Conservation (phyloP, 805 yeast genomes). For the Candida ulmi region DNA sequence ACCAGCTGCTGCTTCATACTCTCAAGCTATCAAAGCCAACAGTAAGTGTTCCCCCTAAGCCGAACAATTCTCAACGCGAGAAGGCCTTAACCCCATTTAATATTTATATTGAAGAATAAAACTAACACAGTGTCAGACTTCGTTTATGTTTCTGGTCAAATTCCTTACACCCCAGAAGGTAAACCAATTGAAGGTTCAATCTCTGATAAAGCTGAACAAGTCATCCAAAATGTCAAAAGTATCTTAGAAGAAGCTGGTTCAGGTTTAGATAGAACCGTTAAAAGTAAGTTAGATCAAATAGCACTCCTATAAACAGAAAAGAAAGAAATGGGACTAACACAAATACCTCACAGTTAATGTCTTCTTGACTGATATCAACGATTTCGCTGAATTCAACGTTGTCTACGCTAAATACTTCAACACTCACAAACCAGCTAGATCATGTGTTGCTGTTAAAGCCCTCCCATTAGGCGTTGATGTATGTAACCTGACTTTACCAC, state of each 20-base stretch:
- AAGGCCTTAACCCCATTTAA: neutral
- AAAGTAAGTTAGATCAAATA: conserved; percentile 37
- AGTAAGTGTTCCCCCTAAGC: conserved; percentile 22
- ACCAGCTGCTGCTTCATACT: conserved; percentile 94
- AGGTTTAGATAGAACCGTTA: conserved; percentile 74
- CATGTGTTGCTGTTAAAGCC: conserved; percentile 91
- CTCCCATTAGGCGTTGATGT: conserved; percentile 82
- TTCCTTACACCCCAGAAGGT: conserved; percentile 82
- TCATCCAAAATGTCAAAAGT: conserved; percentile 57
- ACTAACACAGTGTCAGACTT: conserved; percentile 39
- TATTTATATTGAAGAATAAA: neutral
- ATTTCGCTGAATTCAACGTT: conserved; percentile 79
- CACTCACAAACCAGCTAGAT: conserved; percentile 89
- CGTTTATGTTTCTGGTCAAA: conserved; percentile 91
- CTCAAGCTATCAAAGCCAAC: conserved; percentile 91
- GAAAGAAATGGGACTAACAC: too few relatives aligned
- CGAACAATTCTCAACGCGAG: neutral
- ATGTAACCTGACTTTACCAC: conserved; percentile 10
- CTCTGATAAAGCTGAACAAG: conserved; percentile 74
- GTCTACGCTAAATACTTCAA: conserved; percentile 76
- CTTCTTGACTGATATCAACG: conserved; percentile 85
- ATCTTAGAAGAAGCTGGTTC: conserved; percentile 85
- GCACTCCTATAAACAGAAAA: too few relatives aligned
- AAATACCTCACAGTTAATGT: conserved; percentile 41
- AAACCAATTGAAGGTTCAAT: conserved; percentile 73